Percentiles rank a stretch among this genome's conserved stretches.
Evolutionary conservation across 495 filamentous ascomycete genomes (phyloP).

Genomic region (Platismatia glauca): DNA sequence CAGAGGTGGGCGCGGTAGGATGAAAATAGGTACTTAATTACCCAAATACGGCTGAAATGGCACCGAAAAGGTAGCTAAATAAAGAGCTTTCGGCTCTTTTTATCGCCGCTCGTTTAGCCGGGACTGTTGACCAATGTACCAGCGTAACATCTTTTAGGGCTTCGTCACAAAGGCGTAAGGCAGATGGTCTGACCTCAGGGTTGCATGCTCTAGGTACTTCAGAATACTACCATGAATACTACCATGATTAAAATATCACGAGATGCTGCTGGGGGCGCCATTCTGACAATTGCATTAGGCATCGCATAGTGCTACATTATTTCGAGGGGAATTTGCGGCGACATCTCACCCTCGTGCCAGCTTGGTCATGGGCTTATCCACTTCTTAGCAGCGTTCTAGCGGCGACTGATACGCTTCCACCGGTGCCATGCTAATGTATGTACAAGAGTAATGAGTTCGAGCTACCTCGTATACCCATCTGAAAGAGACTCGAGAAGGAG

Average conservation of each 20-base stretch:
- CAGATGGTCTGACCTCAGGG: neutral
- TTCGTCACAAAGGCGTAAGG: too few relatives aligned
- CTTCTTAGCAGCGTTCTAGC: neutral
- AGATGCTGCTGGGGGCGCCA: too few relatives aligned
- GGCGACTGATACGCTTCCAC: neutral
- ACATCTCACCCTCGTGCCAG: neutral
- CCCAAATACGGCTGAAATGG: neutral
- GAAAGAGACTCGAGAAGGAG: neutral
- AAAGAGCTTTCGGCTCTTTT: too few relatives aligned
- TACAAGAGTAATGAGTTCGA: neutral
- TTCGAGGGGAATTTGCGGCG: too few relatives aligned
- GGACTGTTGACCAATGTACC: neutral
- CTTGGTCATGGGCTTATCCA: neutral
- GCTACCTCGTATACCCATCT: neutral
- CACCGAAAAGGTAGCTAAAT: too few relatives aligned
- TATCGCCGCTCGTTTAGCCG: neutral
- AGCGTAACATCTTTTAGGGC: neutral
- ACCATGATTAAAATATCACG: too few relatives aligned
- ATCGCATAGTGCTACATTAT: too few relatives aligned
- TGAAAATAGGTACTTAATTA: neutral
- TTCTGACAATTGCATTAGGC: too few relatives aligned
- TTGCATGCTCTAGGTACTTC: neutral
- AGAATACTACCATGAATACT: neutral
- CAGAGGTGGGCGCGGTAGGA: too few relatives aligned
- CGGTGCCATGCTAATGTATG: neutral